These are phyloP conservation scores for Polysphondylium violaceum DNA, from an alignment of 78 protist species.

Conservation along the genomic window DNA sequence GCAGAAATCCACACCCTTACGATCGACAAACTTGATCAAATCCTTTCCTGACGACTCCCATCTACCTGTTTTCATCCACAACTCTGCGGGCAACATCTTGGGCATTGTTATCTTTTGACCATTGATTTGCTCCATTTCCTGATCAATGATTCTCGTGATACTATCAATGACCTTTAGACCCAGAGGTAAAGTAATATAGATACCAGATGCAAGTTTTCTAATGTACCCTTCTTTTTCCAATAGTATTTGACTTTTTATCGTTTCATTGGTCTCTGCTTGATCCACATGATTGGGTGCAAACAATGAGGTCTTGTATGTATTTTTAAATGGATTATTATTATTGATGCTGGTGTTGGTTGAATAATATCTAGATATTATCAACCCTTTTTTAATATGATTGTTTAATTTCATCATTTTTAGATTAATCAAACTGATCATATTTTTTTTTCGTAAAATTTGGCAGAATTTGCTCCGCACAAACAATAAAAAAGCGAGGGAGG, in stretches of 20 bases:
- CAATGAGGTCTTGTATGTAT: slow-evolving; percentile 30
- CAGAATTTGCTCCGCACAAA: not conserved
- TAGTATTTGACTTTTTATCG: slow-evolving; percentile 48
- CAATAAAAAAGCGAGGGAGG: no score
- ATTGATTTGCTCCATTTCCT: slow-evolving; percentile 69
- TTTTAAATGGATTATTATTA: slow-evolving; percentile 13
- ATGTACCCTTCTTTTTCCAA: slow-evolving; percentile 68
- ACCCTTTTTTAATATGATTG: not conserved
- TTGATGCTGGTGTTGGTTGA: not conserved
- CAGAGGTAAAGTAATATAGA: slow-evolving; percentile 64
- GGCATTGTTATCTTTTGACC: slow-evolving; percentile 86
- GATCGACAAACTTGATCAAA: slow-evolving; percentile 60
- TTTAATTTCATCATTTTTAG: not conserved
- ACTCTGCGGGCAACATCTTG: slow-evolving; percentile 27
- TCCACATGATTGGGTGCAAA: slow-evolving; percentile 51
- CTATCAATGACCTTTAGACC: slow-evolving; percentile 69
- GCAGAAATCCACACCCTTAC: slow-evolving; percentile 73
- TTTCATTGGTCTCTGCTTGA: slow-evolving; percentile 32
- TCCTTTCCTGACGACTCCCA: slow-evolving; percentile 69
- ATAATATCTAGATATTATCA: not conserved
- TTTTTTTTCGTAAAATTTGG: not conserved
- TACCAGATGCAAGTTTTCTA: slow-evolving; percentile 61
- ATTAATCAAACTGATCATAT: no score
- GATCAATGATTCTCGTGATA: slow-evolving; percentile 46
- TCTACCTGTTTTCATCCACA: slow-evolving; percentile 80